Evolutionary conservation across 352 stramenopile genomes (phyloP).

Genomic region (Pythium biforme): DNA sequence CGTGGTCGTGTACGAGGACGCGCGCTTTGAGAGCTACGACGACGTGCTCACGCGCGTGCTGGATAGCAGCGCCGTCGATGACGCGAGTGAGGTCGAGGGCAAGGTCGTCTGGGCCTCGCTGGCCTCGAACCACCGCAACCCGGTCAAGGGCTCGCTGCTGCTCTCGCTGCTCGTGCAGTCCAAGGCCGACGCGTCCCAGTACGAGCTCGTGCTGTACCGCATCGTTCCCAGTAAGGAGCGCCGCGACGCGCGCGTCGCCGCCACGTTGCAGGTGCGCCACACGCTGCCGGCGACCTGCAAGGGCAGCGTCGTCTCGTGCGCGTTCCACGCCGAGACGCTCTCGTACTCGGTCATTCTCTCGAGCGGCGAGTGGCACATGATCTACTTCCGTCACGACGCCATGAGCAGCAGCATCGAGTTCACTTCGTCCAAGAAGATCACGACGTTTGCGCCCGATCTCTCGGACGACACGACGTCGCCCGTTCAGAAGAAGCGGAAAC

Average conservation of each 20-base stretch:
- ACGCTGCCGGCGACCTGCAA: conserved; percentile 20
- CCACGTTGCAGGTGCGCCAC: conserved; percentile 36
- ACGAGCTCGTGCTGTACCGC: conserved; percentile 62
- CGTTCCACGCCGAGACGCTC: conserved; percentile 73
- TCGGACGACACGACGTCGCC: conserved; percentile 21
- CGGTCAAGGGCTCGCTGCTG: conserved; percentile 59
- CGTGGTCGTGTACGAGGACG: conserved; percentile 65
- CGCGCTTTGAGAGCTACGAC: conserved; percentile 55
- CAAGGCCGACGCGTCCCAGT: conserved; percentile 27
- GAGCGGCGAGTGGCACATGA: conserved; percentile 54
- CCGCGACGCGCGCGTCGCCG: conserved; percentile 33
- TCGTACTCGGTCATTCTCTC: conserved; percentile 65
- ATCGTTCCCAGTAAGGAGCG: conserved; percentile 39
- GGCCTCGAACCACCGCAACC: conserved; percentile 53
- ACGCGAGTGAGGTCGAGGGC: conserved; percentile 24
- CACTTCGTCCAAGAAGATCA: conserved; percentile 40
- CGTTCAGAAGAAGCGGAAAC: conserved; percentile 68
- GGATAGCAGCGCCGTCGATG: conserved; percentile 32
- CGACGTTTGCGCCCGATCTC: conserved; percentile 28
- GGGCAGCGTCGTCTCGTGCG: conserved; percentile 37
- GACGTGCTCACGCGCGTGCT: conserved; percentile 45
- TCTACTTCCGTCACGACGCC: conserved; percentile 49
- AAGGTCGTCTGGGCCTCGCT: conserved; percentile 54
- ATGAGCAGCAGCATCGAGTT: conserved; percentile 44
- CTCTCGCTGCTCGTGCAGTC: conserved; percentile 56